Percentiles rank a stretch among this genome's conserved stretches.
Conservation (phyloP, 169 alveolate genomes). For the Plasmodium chabaudi region DNA sequence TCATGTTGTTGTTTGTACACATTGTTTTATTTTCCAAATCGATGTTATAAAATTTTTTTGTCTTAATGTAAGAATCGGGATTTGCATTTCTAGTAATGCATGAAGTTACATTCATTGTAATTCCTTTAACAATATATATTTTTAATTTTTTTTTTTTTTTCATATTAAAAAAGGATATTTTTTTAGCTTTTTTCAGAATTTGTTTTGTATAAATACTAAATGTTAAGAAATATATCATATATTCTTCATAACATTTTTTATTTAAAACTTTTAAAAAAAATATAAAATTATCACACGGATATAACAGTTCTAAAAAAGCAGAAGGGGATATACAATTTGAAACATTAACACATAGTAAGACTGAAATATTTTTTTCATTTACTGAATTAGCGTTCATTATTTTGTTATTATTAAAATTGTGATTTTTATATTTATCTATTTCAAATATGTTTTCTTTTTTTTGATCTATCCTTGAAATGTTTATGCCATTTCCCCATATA, state of each 20-base stretch:
- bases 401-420: not conserved
- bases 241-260: constrained; percentile 49
- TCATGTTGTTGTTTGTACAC: not conserved
- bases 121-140: constrained; percentile 49
- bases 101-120: constrained; percentile 44
- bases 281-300: constrained; percentile 58
- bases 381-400: not conserved
- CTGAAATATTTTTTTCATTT: constrained; percentile 17
- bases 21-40: not conserved
- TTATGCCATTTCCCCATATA: not conserved
- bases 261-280: constrained; percentile 68
- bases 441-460: not conserved
- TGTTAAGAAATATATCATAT: constrained; percentile 64
- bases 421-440: not conserved
- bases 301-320: constrained; percentile 43
- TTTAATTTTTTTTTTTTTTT: constrained; percentile 51
- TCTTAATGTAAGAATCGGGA: no score
- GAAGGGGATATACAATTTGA: constrained; percentile 66
- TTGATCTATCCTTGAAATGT: not conserved
- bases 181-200: constrained; percentile 24
- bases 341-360: constrained; percentile 52
- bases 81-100: constrained; percentile 20
- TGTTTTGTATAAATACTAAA: constrained; percentile 42
- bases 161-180: constrained; percentile 39
- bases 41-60: no score